Base-by-base conservation (phyloP, 1,139 yeast genomes). In the Suhomyces bolitotheri region DNA sequence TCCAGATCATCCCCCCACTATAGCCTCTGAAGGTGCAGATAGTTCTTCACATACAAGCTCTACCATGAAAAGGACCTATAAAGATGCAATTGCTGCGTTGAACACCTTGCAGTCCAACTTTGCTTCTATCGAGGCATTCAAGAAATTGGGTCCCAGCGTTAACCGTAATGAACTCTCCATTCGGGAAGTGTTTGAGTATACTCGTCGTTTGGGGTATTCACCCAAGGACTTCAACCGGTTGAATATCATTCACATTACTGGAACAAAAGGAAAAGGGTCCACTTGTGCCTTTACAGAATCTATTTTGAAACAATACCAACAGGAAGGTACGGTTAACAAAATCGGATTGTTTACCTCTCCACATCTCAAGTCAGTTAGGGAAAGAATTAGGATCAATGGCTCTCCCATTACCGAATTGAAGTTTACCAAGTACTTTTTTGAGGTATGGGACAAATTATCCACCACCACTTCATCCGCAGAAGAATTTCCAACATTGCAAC, bases 261-360 rank as follows among this genome's bases (percentile, higher is more conserved):
- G 99, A 16, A 94, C 99, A 2, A 94, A 94, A 60, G 99, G 99
- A 9, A 94, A 94, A 63, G 99, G 99, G 1, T 89, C 97, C 1
- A 90, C 97, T 0, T 92, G 97, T 64, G 97, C 98, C 0, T 94
- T 94, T 56, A 78, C 90, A 3, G 88, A 87, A 51, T 80, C 94
- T 3, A 88, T 92, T 30, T 62, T 94, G 42, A 56, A 64, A 11
- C 89, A 87, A 53, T 88, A 86, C 53, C 36, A 34, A 10, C 17
- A 21, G 3, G 52, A 12, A 44, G 35, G 35, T 8, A 7, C 22
- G 16, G 59, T 78, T 39, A 55, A 61, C 29, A 87, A 86, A 55
- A 74, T 90, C 34, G 99, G 98, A 0, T 71, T 92, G 21, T 94
- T 86, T 58, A 90, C 97, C 1, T 88, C 97, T 2, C 99, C 99